Percentiles rank a stretch among this genome's conserved stretches.
These are phyloP conservation scores for Vitis hybrid DNA, from an alignment of 177 flowering plant species.

Conservation along the genomic window DNA sequence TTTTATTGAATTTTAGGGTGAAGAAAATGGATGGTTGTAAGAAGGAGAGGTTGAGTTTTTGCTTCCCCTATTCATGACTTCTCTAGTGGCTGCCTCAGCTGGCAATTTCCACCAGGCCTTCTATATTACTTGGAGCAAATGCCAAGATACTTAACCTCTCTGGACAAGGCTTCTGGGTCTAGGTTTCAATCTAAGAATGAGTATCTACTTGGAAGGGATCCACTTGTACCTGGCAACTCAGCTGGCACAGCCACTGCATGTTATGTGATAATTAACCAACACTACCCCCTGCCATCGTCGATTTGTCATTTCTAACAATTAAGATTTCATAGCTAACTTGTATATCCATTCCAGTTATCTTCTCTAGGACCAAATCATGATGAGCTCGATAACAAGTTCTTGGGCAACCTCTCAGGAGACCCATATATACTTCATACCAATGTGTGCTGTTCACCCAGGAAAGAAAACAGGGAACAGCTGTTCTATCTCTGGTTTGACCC, in stretches of 20 bases:
- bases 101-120: slow-evolving; percentile 15
- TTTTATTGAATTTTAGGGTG: too few species aligned
- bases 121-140: slow-evolving; percentile 11
- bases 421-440: not conserved
- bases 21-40: too few species aligned
- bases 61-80: not conserved
- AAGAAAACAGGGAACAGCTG: slow-evolving; percentile 8
- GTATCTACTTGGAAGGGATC: slow-evolving; percentile 13
- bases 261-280: slow-evolving; percentile 13
- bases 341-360: slow-evolving; percentile 13
- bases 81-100: not conserved
- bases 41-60: not conserved
- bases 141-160: slow-evolving; percentile 8
- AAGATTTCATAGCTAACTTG: not conserved
- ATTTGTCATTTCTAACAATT: not conserved
- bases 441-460: slow-evolving; percentile 6
- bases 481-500: slow-evolving; percentile 23
- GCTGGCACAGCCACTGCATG: slow-evolving; percentile 23
- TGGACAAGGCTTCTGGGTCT: slow-evolving; percentile 20
- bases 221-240: slow-evolving; percentile 22
- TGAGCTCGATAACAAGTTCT: too few species aligned
- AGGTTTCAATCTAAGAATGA: slow-evolving; percentile 20
- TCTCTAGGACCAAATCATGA: slow-evolving; percentile 11
- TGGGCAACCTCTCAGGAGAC: too few species aligned
- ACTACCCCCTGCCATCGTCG: not conserved